Base-by-base conservation (phyloP, 306 rosid genomes). In the Biancaea sappan region DNA sequence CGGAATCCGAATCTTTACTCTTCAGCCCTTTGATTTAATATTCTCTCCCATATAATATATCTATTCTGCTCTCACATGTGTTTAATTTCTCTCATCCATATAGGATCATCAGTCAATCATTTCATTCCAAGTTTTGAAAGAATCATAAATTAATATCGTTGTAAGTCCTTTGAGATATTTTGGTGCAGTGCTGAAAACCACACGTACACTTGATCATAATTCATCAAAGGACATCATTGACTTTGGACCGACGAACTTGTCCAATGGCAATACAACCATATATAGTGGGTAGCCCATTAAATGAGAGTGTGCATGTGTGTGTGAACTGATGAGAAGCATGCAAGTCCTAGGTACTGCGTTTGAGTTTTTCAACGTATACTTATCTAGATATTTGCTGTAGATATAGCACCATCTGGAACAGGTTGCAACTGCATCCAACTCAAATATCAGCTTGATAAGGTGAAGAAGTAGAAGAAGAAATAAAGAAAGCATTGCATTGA, bases 121-220 rank as follows among this genome's bases (percentile, higher is more conserved):
- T 59, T 46, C 16, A 44, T 25, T 41, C 26, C 8, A 19, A 29
- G 46, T 56, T 58, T 22, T 14, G n/a, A n/a, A n/a, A n/a, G n/a
- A n/a, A n/a, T n/a, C n/a, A n/a, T n/a, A n/a, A n/a, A n/a, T n/a
- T n/a, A n/a, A n/a, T n/a, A n/a, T n/a, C n/a, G n/a, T n/a, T n/a
- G n/a, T n/a, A n/a, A n/a, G n/a, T n/a, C n/a, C n/a, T 56, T 56
- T 6, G 37, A 26, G 11, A 8, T 8, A 0, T 2, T 6, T n/a
- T 1, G 22, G 24, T 56, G 40, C 24, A 31, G 67, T 41, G n/a
- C n/a, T 4, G 61, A 76, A 76, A 32, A 44, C 75, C 73, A 66
- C 73, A 56, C 16, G 41, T 15, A 56, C 6, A 31, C 47, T 67
- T 28, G n/a, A n/a, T 41, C 70, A 77, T 78, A 61, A 71, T 71